A percentile compares a stretch with the other conserved stretches of the same genome.
Conservation (phyloP, 805 yeast species). For the Lipomyces starkeyi region DNA sequence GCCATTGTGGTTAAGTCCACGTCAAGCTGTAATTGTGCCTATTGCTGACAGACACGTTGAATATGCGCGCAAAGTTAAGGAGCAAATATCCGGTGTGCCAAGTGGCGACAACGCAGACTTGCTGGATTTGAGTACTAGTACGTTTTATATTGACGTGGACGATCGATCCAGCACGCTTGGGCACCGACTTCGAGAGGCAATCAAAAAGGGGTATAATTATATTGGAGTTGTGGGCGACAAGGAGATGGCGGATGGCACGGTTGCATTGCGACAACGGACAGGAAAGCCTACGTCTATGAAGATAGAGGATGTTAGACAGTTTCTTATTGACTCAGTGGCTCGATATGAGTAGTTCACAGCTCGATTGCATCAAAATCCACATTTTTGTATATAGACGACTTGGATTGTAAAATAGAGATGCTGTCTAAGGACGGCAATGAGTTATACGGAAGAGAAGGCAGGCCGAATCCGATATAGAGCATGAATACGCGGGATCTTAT, state of each 20-base stretch:
- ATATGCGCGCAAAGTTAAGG: constrained; percentile 58
- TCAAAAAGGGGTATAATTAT: constrained; percentile 73
- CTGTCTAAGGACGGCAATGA: no score
- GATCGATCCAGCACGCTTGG: constrained; percentile 79
- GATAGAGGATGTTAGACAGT: constrained; percentile 19
- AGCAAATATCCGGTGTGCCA: constrained; percentile 48
- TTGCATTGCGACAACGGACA: constrained; percentile 68
- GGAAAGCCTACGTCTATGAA: constrained; percentile 46
- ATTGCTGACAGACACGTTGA: constrained; percentile 63
- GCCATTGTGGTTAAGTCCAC: constrained; percentile 97
- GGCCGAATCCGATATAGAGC: no score
- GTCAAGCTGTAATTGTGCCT: constrained; percentile 87
- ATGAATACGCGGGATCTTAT: neutral
- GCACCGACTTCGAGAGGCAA: constrained; percentile 77
- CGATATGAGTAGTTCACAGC: constrained; percentile 5
- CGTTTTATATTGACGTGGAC: constrained; percentile 79
- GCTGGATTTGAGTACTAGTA: constrained; percentile 61
- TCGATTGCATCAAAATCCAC: neutral
- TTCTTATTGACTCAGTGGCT: constrained; percentile 17
- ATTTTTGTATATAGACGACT: neutral
- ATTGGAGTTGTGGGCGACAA: constrained; percentile 87
- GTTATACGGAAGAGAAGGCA: no score
- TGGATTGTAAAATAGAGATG: neutral
- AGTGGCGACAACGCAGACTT: constrained; percentile 49
- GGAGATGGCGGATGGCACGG: constrained; percentile 65